Evolutionary conservation across 176 grass and related monocot species (phyloP).

Genomic region (Elaeis guineensis): DNA sequence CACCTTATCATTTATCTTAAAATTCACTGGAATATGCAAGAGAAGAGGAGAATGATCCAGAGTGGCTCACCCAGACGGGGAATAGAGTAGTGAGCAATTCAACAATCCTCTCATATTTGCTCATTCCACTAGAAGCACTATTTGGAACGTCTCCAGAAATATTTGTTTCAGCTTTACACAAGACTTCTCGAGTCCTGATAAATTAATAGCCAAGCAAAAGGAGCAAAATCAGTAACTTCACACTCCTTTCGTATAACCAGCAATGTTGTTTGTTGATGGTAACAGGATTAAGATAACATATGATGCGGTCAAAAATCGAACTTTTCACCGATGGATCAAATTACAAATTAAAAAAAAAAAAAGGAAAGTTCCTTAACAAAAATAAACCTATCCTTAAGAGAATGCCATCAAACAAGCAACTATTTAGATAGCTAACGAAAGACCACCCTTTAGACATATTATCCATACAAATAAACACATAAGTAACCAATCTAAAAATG

Average conservation of each 20-base stretch:
- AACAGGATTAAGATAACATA: slow-evolving; percentile 1
- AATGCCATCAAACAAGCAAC: no score
- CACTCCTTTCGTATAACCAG: no score
- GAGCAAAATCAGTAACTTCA: background rate
- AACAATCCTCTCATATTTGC: slow-evolving; percentile 75
- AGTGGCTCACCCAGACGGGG: slow-evolving; percentile 73
- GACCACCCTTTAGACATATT: no score
- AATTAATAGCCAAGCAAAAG: slow-evolving; percentile 16
- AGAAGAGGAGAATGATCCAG: slow-evolving; percentile 15
- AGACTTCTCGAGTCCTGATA: slow-evolving; percentile 55
- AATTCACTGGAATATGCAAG: background rate
- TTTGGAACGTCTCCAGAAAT: slow-evolving; percentile 64
- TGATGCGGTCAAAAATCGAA: no score
- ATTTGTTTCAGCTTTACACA: slow-evolving; percentile 81
- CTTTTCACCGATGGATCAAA: no score
- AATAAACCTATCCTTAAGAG: background rate
- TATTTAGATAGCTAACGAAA: no score
- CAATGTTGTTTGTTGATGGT: background rate
- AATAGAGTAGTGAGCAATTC: slow-evolving; percentile 95
- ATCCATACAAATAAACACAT: no score
- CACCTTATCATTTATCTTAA: no score
- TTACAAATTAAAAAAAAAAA: no score
- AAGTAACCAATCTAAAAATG: background rate
- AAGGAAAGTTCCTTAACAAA: background rate
- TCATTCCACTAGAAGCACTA: slow-evolving; percentile 30